A percentile compares a stretch with the other conserved stretches of the same genome.
These are phyloP conservation scores for Coriaria nepalensis DNA, from an alignment of 306 rosid species.

Conservation along the genomic window DNA sequence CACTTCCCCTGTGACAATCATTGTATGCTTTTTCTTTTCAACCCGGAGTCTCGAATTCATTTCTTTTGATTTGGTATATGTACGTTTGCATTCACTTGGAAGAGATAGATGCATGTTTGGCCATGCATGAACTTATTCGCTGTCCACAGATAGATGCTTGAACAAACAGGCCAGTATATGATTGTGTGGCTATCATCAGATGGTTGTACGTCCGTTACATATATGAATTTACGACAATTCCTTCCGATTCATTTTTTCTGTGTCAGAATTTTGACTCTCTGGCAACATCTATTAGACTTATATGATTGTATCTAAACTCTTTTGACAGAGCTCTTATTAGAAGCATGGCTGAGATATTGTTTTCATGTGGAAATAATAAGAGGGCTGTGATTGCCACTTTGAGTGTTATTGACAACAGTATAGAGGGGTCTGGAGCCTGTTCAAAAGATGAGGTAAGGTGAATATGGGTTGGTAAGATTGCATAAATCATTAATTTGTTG, in stretches of 20 bases:
- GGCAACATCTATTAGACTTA: constrained; percentile 11
- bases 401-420: constrained; percentile 31
- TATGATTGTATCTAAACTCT: neutral
- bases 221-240: too few relatives aligned
- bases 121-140: too few relatives aligned
- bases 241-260: too few relatives aligned
- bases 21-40: too few relatives aligned
- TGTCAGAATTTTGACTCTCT: constrained; percentile 5
- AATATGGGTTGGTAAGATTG: constrained; percentile 10
- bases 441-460: constrained; percentile 50
- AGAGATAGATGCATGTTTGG: too few relatives aligned
- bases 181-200: neutral
- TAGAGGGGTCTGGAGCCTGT: constrained; percentile 30
- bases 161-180: too few relatives aligned
- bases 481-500: constrained; percentile 9
- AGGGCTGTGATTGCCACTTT: constrained; percentile 69
- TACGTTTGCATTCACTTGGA: too few relatives aligned
- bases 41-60: too few relatives aligned
- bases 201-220: too few relatives aligned
- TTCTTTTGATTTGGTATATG: too few relatives aligned
- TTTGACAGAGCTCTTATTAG: constrained; percentile 62
- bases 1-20: too few relatives aligned
- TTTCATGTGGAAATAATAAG: constrained; percentile 61
- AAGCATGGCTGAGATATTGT: constrained; percentile 87
- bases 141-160: too few relatives aligned